Evolutionary conservation across 345 rosid species (phyloP).

Genomic region (Eucalyptus melliodora): DNA sequence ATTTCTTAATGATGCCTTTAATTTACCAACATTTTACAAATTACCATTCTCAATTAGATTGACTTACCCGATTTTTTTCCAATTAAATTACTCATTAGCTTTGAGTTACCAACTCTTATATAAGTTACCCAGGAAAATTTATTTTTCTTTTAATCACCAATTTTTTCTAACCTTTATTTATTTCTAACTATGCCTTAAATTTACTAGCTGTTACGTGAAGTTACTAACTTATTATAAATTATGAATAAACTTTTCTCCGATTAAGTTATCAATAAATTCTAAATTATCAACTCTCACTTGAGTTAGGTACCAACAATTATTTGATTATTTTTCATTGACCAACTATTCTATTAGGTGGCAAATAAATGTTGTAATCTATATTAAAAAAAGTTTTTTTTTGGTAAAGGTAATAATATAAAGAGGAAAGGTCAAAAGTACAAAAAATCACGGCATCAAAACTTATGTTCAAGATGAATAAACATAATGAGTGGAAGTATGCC

Average conservation of each 20-base stretch:
- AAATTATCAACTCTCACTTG: neutral
- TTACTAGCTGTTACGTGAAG: neutral
- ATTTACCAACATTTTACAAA: neutral
- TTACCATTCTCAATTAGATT: neutral
- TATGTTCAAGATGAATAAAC: too few species aligned
- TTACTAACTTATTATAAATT: neutral
- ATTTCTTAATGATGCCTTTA: neutral
- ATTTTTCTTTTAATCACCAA: neutral
- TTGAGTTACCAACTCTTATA: neutral
- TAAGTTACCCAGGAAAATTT: neutral
- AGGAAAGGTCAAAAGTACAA: too few species aligned
- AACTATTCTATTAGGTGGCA: neutral
- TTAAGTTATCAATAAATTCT: neutral
- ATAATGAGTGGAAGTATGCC: too few species aligned
- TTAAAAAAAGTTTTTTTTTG: neutral
- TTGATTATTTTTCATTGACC: neutral
- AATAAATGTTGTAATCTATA: neutral
- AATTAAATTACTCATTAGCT: neutral
- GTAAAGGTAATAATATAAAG: too few species aligned
- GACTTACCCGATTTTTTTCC: neutral
- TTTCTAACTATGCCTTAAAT: neutral
- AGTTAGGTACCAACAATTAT: neutral
- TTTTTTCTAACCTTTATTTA: neutral
- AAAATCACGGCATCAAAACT: too few species aligned
- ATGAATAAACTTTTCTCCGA: neutral